These are phyloP conservation scores for Coriaria nepalensis DNA, from an alignment of 306 rosid species.

Conservation along the genomic window DNA sequence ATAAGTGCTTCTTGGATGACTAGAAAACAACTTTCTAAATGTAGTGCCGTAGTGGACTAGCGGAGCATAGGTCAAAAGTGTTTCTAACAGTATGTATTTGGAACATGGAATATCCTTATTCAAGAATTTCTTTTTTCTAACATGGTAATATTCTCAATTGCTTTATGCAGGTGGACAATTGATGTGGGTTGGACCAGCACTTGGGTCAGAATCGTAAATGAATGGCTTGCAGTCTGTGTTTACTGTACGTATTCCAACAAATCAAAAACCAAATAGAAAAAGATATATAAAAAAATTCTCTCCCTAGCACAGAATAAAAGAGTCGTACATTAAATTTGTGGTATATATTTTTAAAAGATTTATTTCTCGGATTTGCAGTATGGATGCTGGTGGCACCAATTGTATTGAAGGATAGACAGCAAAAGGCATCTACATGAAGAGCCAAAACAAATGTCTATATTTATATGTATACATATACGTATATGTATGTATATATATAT, in stretches of 20 bases:
- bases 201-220: slow-evolving; percentile 91
- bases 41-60: too few relatives aligned
- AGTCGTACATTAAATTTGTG: neutral
- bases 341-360: neutral
- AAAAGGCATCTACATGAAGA: slow-evolving; percentile 26
- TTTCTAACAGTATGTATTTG: too few relatives aligned
- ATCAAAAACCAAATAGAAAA: neutral
- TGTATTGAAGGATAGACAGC: slow-evolving; percentile 48
- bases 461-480: too few relatives aligned
- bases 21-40: slow-evolving; percentile 2
- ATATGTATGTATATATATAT: too few relatives aligned
- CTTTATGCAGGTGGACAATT: slow-evolving; percentile 70
- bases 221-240: slow-evolving; percentile 89
- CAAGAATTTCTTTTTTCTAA: too few relatives aligned
- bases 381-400: slow-evolving; percentile 86
- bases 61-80: too few relatives aligned
- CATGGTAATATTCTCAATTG: neutral
- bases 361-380: slow-evolving; percentile 32
- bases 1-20: too few relatives aligned
- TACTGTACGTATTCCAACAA: slow-evolving; percentile 45
- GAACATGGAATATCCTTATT: neutral
- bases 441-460: neutral
- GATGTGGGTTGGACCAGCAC: slow-evolving; percentile 98
- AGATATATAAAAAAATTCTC: neutral
- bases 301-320: neutral